Percentiles rank a stretch among this genome's conserved stretches.
phyloP scores from a whole-genome alignment of 805 yeast genomes.

The Lipomyces yamadae region DNA sequence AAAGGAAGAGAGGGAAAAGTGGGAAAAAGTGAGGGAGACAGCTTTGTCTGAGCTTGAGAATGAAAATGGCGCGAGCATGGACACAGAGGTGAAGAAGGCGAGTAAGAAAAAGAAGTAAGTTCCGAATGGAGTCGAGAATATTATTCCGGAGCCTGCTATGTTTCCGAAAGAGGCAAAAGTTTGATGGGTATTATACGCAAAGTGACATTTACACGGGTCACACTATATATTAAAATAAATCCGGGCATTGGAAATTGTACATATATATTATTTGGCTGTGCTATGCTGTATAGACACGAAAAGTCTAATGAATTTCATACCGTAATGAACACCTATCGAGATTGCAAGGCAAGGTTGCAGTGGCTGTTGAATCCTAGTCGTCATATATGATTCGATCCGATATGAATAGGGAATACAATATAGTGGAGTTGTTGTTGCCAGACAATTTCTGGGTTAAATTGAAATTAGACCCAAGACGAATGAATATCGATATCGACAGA shows the following conservation, averaged over 20 bases:
- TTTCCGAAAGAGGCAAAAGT: not conserved
- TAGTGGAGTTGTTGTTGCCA: no score
- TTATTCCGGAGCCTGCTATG: not conserved
- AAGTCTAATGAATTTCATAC: no score
- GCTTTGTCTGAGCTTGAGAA: conserved; percentile 5
- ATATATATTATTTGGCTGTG: not conserved
- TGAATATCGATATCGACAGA: no score
- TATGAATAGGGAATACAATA: no score
- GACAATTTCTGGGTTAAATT: no score
- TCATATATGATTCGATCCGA: no score
- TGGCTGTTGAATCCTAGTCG: no score
- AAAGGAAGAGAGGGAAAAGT: conserved; percentile 12
- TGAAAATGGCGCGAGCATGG: conserved; percentile 5
- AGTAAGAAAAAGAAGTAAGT: not conserved
- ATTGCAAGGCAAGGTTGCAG: no score
- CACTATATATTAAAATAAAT: not conserved
- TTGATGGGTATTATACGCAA: not conserved
- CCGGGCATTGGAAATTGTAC: not conserved
- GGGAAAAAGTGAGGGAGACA: conserved; percentile 11
- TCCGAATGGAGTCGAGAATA: not conserved
- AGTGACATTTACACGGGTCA: not conserved
- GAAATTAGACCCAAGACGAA: no score
- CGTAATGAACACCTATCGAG: no score
- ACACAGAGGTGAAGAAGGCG: conserved; percentile 13
- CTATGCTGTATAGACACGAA: not conserved